phyloP scores from a whole-genome alignment of 73 alveolate genomes.

The Paramecium pentaurelia region DNA sequence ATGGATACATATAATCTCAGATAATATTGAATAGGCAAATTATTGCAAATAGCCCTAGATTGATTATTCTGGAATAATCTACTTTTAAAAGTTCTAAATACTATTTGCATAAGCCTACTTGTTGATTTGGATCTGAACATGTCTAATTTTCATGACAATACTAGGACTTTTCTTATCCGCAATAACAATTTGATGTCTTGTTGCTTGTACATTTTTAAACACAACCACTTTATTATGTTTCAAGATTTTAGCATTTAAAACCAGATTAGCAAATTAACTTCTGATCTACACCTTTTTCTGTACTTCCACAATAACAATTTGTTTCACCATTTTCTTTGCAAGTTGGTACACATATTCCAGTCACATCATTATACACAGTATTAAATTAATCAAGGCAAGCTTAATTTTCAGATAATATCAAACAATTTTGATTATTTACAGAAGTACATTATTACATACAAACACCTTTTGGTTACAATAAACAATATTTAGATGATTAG shows the following conservation, averaged over 20 bases:
- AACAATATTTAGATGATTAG: no score
- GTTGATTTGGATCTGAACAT: neutral
- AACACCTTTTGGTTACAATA: no score
- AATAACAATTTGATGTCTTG: neutral
- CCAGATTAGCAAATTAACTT: no score
- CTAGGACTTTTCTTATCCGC: neutral
- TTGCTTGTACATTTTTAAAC: neutral
- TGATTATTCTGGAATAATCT: no score
- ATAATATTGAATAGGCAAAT: no score
- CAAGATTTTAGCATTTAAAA: neutral
- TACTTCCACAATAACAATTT: neutral
- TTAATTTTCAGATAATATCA: neutral
- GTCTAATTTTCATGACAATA: neutral
- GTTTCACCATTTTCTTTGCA: neutral
- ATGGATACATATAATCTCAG: no score
- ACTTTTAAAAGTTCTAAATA: no score
- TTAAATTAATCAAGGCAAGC: neutral
- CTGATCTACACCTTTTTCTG: neutral
- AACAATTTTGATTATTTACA: neutral
- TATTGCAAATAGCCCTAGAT: no score
- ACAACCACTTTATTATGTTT: neutral
- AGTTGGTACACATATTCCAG: neutral
- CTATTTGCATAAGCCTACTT: neutral
- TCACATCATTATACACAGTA: neutral
- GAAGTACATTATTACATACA: no score